Base-by-base conservation (phyloP, 441 rosid genomes). In the Gossypium davidsonii region DNA sequence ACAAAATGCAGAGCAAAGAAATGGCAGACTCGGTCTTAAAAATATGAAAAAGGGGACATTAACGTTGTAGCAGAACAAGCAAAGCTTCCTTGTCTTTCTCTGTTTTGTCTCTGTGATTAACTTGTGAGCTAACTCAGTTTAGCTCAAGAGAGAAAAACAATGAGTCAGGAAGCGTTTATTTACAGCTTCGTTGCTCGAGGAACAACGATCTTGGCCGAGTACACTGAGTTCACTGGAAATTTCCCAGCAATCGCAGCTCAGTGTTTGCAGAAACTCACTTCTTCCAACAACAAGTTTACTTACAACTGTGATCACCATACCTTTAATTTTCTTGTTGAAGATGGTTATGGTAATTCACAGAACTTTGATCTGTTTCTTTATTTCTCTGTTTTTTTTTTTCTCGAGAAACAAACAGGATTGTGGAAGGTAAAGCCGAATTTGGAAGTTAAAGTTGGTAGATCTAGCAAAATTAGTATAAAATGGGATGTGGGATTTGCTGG, bases 151-250 rank as follows among this genome's bases (percentile, higher is more conserved):
- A 73, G 6, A 28, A 28, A 28, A 28, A 28, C 1, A 55, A 89
- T 89, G 98, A 84, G 88, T 81, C 91, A 85, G 66, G 97, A 90
- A 79, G 87, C 92, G 77, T 89, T 89, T 77, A 93, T 93, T 44
- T 93, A 93, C 89, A 84, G 95, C 88, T 91, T 93, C 76, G 97
- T 93, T 67, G 97, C 97, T 0, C 83, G 97, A 77, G 98, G 98
- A 55, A 93, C 95, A 12, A 81, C 91, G 92, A 74, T 93, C 37
- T 78, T 93, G 70, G 90, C 93, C 0, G 98, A 91, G 85, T 89
- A 91, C 77, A 91, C 98, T 3, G 90, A 89, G 87, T 93, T 89
- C 86, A 86, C 98, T 6, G 91, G 97, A 14, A 91, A 91, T 86
- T 93, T 93, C 76, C 95, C 92, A 2, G 91, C 92, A 49, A 88